phyloP scores from a whole-genome alignment of 2,329 filamentous ascomycete species.

The Torrubiella hemipterigena region DNA sequence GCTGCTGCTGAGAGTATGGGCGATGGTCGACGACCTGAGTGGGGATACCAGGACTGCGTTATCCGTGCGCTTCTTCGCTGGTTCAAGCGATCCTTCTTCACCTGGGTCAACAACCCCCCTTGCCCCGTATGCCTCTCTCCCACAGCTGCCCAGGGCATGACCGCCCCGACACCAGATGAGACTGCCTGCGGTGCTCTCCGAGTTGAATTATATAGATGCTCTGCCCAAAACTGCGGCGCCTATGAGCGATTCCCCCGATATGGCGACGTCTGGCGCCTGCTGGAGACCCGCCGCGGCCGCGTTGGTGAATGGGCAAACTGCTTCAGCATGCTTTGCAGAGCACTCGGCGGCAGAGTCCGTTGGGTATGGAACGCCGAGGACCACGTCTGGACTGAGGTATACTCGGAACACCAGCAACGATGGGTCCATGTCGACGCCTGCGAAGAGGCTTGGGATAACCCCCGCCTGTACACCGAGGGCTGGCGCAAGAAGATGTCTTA shows the following conservation, averaged over 20 bases:
- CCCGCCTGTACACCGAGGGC: slow-evolving; percentile 80
- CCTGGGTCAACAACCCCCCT: slow-evolving; percentile 90
- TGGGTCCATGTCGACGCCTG: slow-evolving; percentile 97
- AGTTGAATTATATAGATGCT: slow-evolving; percentile 87
- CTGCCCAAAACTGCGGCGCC: slow-evolving; percentile 57
- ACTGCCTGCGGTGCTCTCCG: slow-evolving; percentile 74
- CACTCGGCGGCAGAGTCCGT: slow-evolving; percentile 77
- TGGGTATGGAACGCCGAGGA: slow-evolving; percentile 99
- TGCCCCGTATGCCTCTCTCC: slow-evolving; percentile 74
- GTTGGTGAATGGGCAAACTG: slow-evolving; percentile 97
- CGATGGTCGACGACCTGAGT: slow-evolving; percentile 67
- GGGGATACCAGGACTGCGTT: slow-evolving; percentile 97
- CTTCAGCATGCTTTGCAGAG: slow-evolving; percentile 96
- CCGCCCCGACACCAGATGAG: slow-evolving; percentile 77
- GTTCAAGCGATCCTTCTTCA: slow-evolving; percentile 93
- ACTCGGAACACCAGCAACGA: slow-evolving; percentile 81
- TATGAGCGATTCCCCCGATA: slow-evolving; percentile 90
- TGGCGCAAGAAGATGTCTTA: slow-evolving; percentile 97
- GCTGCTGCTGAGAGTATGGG: slow-evolving; percentile 84
- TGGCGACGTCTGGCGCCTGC: slow-evolving; percentile 83
- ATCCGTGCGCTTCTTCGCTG: slow-evolving; percentile 74
- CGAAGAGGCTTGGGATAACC: slow-evolving; percentile 92
- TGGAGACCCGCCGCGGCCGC: slow-evolving; percentile 77
- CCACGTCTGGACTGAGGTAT: slow-evolving; percentile 95
- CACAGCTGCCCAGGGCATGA: slow-evolving; percentile 73